Evolutionary conservation across 2,329 filamentous ascomycete genomes (phyloP).

Genomic region (Fusarium drepaniforme): DNA sequence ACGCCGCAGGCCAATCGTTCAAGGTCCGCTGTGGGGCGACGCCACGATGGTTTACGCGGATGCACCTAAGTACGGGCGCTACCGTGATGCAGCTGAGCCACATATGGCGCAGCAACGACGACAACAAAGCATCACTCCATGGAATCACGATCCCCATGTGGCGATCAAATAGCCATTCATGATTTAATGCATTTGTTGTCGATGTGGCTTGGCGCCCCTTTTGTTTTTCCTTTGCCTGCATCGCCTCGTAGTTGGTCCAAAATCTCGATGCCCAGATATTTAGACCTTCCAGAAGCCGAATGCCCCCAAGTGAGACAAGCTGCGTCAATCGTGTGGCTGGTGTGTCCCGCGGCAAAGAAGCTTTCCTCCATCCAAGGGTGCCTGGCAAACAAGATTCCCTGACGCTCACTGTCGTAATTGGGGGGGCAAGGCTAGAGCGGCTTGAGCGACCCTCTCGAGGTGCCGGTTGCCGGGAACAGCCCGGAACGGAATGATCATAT

Average conservation of each 20-base stretch:
- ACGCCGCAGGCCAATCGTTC: constrained; percentile 16
- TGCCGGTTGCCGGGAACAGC: constrained; percentile 38
- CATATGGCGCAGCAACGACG: constrained; percentile 20
- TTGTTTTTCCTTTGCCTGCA: neutral
- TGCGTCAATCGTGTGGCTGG: constrained; percentile 18
- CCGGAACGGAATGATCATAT: constrained; percentile 3
- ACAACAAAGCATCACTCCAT: constrained; percentile 17
- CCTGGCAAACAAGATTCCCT: constrained; percentile 29
- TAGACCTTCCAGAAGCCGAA: constrained; percentile 3
- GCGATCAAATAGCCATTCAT: constrained; percentile 16
- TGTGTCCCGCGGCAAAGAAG: constrained; percentile 12
- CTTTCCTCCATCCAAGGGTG: neutral
- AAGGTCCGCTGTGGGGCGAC: constrained; percentile 5
- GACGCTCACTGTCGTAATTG: constrained; percentile 35
- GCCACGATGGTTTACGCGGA: constrained; percentile 15
- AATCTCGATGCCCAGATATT: constrained; percentile 23
- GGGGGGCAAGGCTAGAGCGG: constrained; percentile 6
- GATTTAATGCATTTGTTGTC: constrained; percentile 13
- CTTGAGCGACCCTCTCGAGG: constrained; percentile 10
- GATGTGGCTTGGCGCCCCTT: constrained; percentile 30
- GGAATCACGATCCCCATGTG: constrained; percentile 12
- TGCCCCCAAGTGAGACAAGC: neutral
- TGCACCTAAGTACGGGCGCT: neutral
- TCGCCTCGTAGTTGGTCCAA: constrained; percentile 14
- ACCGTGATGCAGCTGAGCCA: constrained; percentile 25